A percentile compares a stretch with the other conserved stretches of the same genome.
Conservation (phyloP, 352 stramenopile species). For the Pythium utonaiense region DNA sequence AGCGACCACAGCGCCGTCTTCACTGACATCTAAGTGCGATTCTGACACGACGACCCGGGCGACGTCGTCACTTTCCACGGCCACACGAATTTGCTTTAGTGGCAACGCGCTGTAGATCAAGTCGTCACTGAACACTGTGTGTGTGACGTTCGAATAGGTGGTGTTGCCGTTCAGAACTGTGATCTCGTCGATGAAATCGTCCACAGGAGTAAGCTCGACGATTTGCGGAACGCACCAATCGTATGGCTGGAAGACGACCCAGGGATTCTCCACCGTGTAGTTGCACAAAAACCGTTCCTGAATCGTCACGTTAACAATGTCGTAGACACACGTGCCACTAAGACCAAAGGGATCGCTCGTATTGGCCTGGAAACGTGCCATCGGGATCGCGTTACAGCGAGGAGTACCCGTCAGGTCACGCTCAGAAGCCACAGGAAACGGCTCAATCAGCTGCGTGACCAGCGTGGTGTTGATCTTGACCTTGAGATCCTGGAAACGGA, state of each 20-base stretch:
- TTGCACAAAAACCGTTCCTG: slow-evolving; percentile 81
- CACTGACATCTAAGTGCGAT: slow-evolving; percentile 44
- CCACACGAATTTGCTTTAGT: slow-evolving; percentile 36
- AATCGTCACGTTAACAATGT: slow-evolving; percentile 48
- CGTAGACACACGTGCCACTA: slow-evolving; percentile 61
- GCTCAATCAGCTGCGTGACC: slow-evolving; percentile 63
- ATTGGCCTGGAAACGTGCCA: slow-evolving; percentile 42
- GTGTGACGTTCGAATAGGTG: slow-evolving; percentile 60
- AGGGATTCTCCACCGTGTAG: slow-evolving; percentile 66
- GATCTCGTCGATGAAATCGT: slow-evolving; percentile 61
- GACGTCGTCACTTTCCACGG: slow-evolving; percentile 60
- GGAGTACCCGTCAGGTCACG: slow-evolving; percentile 37
- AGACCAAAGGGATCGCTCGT: slow-evolving; percentile 43
- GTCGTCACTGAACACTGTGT: slow-evolving; percentile 64
- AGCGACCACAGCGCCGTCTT: slow-evolving; percentile 40
- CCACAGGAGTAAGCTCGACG: slow-evolving; percentile 42
- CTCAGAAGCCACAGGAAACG: slow-evolving; percentile 49
- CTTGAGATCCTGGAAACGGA: slow-evolving; percentile 62
- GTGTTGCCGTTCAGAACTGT: slow-evolving; percentile 36
- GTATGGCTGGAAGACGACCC: slow-evolving; percentile 63
- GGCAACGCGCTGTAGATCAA: slow-evolving; percentile 47
- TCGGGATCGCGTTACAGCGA: slow-evolving; percentile 48
- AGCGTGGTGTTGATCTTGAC: slow-evolving; percentile 55
- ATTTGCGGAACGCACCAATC: slow-evolving; percentile 67
- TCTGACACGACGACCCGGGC: slow-evolving; percentile 59